Evolutionary conservation across 371 early-diverging fungal species (phyloP), one percentile per base, ranked within the genome.

Genomic region (Cokeromyces recurvatus): DNA sequence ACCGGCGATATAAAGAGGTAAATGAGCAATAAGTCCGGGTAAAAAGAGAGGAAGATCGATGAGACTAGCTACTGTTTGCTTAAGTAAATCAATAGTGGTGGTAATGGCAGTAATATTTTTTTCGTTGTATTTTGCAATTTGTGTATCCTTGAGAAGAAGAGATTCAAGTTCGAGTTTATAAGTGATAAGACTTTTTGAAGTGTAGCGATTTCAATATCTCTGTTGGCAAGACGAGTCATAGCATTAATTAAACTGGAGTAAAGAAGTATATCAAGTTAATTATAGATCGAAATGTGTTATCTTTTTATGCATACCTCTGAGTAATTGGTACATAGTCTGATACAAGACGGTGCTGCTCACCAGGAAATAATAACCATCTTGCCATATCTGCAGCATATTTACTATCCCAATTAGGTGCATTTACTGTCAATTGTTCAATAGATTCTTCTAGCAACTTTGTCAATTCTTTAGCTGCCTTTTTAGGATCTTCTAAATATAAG

Each of bases 41-140:
- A 81, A 53, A 44, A 74, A 77, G 11, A 81, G 50, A 12, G 79
- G 77, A 14, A 81, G 50, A 42, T 78, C 79, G 25, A 74, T 51
- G 3, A 74, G 42, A 20, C 64, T 66, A 36, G 55, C 54, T 2
- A 61, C 38, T 9, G 73, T 67, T n/a, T 66, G 68, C 35, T 60
- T 53, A 19, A 74, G 32, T 7, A 79, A 45, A 17, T 67, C 46
- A 6, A 69, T 46, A 0, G 69, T 71, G 14, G 75, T 71, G 0
- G 69, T 46, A 1, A 65, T 51, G 1, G 68, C 66, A 0, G 68
- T 66, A 24, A 79, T 70, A 2, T 68, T 48, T 37, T 68, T 66
- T 46, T 68, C 66, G 43, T 67, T 67, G 48, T 77, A 79, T 39
- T 66, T 65, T 10, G 73, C 68, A 32, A 79, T 79, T 20, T 77